Evolutionary conservation across 2,329 filamentous ascomycete species (phyloP), one percentile per base, ranked within the genome.

Genomic region (Trichoderma afroharzianum): DNA sequence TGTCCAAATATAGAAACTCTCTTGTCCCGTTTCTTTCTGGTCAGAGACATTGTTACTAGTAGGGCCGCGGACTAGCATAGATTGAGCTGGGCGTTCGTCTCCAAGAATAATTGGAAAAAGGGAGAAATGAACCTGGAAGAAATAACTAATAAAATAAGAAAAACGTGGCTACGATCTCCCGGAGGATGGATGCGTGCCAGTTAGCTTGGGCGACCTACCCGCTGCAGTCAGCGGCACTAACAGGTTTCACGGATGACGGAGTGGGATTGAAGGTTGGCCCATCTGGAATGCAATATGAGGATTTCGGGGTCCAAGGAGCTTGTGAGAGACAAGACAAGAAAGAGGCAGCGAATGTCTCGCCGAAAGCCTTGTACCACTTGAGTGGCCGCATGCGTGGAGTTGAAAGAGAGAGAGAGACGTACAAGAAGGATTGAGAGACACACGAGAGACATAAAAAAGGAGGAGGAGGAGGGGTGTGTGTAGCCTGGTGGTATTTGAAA

Each of bases 301-400:
- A 36, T 68, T 47, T 47, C 28, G 30, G 64, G 64, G 33, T 57
- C 43, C 63, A 55, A 32, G 58, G 24, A 36, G 33, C 21, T 9
- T 12, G 26, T 7, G 6, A n/a, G 24, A 63, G 24, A 43, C 33
- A 43, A 67, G 18, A 33, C 11, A n/a, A n/a, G n/a, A n/a, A n/a
- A n/a, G n/a, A n/a, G n/a, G n/a, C n/a, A 59, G 28, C 53, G 8
- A 58, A 66, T 68, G 64, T 68, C 53, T 68, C 64, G 64, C 64
- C 64, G 53, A 68, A 39, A 6, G 26, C 62, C 62, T 64, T 33
- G 62, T 64, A 32, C 18, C 21, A 55, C 28, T n/a, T 9, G n/a
- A 53, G 43, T 53, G 24, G 30, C 53, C 58, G 64, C 64, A 57
- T 68, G 33, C 64, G 64, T 68, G 53, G 64, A 53, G 64, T 68